Conservation (phyloP, 345 rosid genomes). For the Boechera divaricarpa region DNA sequence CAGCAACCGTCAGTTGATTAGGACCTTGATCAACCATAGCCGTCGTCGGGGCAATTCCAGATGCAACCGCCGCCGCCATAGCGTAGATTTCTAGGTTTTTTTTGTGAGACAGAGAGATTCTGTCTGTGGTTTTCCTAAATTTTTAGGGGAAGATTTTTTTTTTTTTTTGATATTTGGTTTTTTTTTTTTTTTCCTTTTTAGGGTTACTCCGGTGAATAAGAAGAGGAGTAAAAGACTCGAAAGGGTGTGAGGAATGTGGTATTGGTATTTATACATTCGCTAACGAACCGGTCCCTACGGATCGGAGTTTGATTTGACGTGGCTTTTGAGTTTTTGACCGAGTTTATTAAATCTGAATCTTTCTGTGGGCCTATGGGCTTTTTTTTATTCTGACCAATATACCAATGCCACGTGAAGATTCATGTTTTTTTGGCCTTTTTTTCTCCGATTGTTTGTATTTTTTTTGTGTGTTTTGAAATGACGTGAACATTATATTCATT, state of each 20-base stretch:
- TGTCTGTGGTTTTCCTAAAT: background rate
- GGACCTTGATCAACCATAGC: conserved; percentile 45
- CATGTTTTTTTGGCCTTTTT: background rate
- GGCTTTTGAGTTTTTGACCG: conserved; percentile 38
- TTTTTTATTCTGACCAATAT: background rate
- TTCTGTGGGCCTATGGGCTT: background rate
- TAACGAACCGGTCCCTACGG: conserved; percentile 27
- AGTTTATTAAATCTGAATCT: background rate
- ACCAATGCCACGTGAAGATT: background rate
- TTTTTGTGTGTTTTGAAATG: background rate
- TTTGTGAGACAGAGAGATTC: background rate
- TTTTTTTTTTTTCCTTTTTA: conserved; percentile 35
- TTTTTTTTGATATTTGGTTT: conserved; percentile 28
- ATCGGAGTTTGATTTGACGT: conserved; percentile 39
- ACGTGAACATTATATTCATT: background rate
- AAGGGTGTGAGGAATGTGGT: background rate
- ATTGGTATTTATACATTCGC: conserved; percentile 34
- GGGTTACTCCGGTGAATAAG: conserved; percentile 19
- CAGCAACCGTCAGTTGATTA: conserved; percentile 9
- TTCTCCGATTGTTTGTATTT: background rate
- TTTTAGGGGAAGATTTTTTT: conserved; percentile 8
- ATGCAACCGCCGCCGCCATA: conserved; percentile 51
- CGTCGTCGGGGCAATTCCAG: conserved; percentile 34
- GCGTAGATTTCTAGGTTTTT: conserved; percentile 19
- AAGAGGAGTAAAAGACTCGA: conserved; percentile 31